Evolutionary conservation across 495 filamentous ascomycete species (phyloP).

Genomic region (Penicillium paradoxum): DNA sequence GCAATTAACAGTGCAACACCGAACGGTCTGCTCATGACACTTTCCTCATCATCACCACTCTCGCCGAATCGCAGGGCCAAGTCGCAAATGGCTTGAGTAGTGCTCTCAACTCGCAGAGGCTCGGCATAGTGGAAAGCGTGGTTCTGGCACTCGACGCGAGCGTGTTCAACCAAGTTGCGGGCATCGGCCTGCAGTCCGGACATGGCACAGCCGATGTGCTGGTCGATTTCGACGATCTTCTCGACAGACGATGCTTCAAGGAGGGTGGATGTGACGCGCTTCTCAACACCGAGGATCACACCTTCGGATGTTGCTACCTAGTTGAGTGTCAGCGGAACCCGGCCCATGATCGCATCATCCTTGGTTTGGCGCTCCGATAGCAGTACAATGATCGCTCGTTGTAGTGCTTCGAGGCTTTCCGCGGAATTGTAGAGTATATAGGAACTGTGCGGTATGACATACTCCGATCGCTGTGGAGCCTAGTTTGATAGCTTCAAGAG

Average conservation of each 20-base stretch:
- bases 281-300: slow-evolving; percentile 95
- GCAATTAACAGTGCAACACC: slow-evolving; percentile 96
- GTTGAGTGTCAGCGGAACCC: slow-evolving; percentile 16
- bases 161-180: slow-evolving; percentile 93
- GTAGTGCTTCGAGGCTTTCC: neutral
- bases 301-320: slow-evolving; percentile 86
- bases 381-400: neutral
- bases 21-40: slow-evolving; percentile 95
- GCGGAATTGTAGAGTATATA: neutral
- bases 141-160: slow-evolving; percentile 93
- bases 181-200: slow-evolving; percentile 95
- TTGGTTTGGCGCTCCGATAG: neutral
- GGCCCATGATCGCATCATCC: neutral
- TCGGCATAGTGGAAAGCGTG: slow-evolving; percentile 97
- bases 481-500: slow-evolving; percentile 98
- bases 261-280: slow-evolving; percentile 94
- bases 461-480: slow-evolving; percentile 96
- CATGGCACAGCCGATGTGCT: slow-evolving; percentile 98
- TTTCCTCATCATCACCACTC: slow-evolving; percentile 96
- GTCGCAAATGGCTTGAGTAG: slow-evolving; percentile 98
- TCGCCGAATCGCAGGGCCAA: slow-evolving; percentile 94
- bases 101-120: slow-evolving; percentile 88
- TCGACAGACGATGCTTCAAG: slow-evolving; percentile 96
- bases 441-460: slow-evolving; percentile 27
- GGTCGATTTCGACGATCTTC: slow-evolving; percentile 99